phyloP scores from a whole-genome alignment of 164 flowering plant species.

The Santalum album region DNA sequence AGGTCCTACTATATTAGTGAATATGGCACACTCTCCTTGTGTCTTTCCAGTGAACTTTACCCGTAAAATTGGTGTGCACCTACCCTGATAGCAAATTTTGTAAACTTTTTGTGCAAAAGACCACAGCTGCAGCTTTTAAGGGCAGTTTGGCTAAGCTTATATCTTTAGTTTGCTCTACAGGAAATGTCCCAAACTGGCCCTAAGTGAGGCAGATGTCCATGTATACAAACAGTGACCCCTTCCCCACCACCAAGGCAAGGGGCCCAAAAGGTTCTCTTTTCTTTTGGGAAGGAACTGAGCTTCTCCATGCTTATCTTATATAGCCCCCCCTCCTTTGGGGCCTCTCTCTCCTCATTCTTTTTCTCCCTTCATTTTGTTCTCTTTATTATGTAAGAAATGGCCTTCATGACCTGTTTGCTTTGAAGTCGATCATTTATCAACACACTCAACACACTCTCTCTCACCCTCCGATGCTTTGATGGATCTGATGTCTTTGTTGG shows the following conservation, averaged over 20 bases:
- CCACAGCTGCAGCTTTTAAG: too few relatives aligned
- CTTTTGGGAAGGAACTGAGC: conserved; percentile 21
- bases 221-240: conserved; percentile 32
- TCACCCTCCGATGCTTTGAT: conserved; percentile 16
- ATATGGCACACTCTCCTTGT: too few relatives aligned
- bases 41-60: too few relatives aligned
- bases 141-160: too few relatives aligned
- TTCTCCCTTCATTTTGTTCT: conserved; percentile 1
- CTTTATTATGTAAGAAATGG: conserved; percentile 21
- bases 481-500: conserved; percentile 21
- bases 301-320: conserved; percentile 44
- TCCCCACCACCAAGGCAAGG: conserved; percentile 39
- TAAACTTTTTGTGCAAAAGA: too few relatives aligned
- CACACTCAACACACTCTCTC: background rate
- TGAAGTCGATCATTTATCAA: conserved; percentile 14
- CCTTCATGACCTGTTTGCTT: conserved; percentile 16
- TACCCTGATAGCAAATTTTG: too few relatives aligned
- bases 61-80: too few relatives aligned
- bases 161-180: too few relatives aligned
- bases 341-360: background rate
- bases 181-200: too few relatives aligned
- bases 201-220: conserved; percentile 23
- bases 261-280: conserved; percentile 22
- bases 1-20: too few relatives aligned
- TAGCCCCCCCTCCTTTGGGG: conserved; percentile 13